Base-by-base conservation (phyloP, 2,329 filamentous ascomycete genomes). In the Cercospora sp. region DNA sequence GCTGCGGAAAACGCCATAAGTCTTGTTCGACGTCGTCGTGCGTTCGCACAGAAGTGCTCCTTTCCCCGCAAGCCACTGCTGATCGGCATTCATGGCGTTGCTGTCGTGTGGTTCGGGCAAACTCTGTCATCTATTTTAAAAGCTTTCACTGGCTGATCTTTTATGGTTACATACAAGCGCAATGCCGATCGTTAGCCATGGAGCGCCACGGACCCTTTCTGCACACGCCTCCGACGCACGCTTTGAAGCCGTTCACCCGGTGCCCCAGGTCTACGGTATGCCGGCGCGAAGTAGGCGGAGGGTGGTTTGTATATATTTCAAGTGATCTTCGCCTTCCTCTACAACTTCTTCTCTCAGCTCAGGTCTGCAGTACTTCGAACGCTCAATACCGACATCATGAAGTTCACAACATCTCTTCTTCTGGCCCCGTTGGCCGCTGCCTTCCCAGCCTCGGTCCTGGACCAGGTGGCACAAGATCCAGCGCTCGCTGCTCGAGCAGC, bases 391-490 rank as follows among this genome's bases (percentile, higher is more conserved):
- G 20, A 63, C 60, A 63, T 16, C 3, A 68, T 68, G 63, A 68
- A 66, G 63, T 64, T 65, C 31, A 63, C 63, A 1, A 4, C 67
- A 33, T 12, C 53, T 18, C 57, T 60, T 48, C 59, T 63, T 3
- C 40, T 68, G 40, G 67, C 64, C 8, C 67, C 67, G 7, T 55
- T 69, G 61, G 65, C 62, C 26, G 65, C 68, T 13, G 68, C 68
- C 62, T 69, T 69, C 55, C 68, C 65, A 57, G 65, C 68, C 13
- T 57, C 65, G 6, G 40, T 69, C 26, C 60, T 67, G 13, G 68
- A 69, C 33, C 60, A 59, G 16, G 61, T 53, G 18, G 51, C 65
- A 16, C 63, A 65, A 8, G 62, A 69, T 26, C 65, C 68, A 59
- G 65, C 59, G 18, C 30, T 70, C 16, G 60, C 55, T 18, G 66